These are phyloP conservation scores for Rugonectria rugulosa DNA, from an alignment of 2,329 filamentous ascomycete species.

Conservation along the genomic window DNA sequence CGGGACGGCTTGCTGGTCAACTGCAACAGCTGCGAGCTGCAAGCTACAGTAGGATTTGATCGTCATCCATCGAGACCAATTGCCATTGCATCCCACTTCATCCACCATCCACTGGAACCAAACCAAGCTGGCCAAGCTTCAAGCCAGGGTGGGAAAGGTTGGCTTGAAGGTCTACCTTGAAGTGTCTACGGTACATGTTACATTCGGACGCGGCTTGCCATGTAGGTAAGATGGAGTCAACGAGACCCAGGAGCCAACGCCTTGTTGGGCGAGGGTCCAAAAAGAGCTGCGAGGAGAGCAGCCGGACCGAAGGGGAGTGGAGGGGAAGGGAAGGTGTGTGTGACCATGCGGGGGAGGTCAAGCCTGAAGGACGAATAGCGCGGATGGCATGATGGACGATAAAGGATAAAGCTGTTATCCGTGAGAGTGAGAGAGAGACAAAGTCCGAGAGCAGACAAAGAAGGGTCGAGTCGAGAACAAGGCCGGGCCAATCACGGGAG, in stretches of 20 bases:
- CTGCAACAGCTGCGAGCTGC: conserved; percentile 5
- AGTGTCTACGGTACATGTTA: conserved; percentile 33
- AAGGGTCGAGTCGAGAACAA: conserved; percentile 14
- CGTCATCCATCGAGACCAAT: conserved; percentile 29
- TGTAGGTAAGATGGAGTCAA: conserved; percentile 23
- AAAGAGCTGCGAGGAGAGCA: conserved; percentile 7
- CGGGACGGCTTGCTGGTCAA: conserved; percentile 14
- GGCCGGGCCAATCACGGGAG: conserved; percentile 27
- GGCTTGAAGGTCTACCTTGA: no score
- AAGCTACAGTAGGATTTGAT: conserved; percentile 12
- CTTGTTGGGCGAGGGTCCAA: neutral
- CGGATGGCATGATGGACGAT: conserved; percentile 27
- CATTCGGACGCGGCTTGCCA: neutral
- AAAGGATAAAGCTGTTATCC: conserved; percentile 17
- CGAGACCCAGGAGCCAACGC: conserved; percentile 27
- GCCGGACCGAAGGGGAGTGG: neutral
- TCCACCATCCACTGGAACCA: conserved; percentile 1
- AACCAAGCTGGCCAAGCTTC: conserved; percentile 12
- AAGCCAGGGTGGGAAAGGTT: conserved; percentile 7
- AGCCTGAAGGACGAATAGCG: conserved; percentile 4
- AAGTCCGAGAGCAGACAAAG: conserved; percentile 21
- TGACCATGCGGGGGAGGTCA: conserved; percentile 25
- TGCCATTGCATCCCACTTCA: conserved; percentile 5
- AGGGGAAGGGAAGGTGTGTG: no score
- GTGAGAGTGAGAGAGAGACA: neutral